phyloP scores from a whole-genome alignment of 257 asterid species.

The Solanum bulbocastanum region DNA sequence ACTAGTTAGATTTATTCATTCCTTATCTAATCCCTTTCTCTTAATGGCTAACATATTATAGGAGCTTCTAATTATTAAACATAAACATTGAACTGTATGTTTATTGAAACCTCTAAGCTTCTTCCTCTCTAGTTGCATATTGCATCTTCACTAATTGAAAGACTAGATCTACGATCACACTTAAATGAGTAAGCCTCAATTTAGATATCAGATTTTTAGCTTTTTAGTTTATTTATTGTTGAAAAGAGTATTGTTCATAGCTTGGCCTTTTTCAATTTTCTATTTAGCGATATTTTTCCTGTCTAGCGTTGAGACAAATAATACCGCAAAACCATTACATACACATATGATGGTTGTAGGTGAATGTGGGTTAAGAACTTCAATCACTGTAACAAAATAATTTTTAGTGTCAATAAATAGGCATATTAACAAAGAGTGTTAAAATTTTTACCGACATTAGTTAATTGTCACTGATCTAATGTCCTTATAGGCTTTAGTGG shows the following conservation, averaged over 20 bases:
- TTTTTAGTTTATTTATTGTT: too few species aligned
- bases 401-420: background rate
- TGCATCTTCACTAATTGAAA: background rate
- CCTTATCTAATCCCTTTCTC: conserved; percentile 6
- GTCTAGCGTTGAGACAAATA: background rate
- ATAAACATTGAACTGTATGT: conserved; percentile 24
- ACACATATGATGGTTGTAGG: background rate
- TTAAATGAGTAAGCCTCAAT: background rate
- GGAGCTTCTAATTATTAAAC: conserved; percentile 1
- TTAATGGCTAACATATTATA: conserved; percentile 31
- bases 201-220: too few species aligned
- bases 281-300: too few species aligned
- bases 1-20: conserved; percentile 56
- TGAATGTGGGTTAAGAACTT: background rate
- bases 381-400: background rate
- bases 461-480: too few species aligned
- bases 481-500: background rate
- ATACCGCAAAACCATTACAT: background rate
- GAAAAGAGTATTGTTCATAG: background rate
- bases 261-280: background rate
- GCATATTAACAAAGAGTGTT: too few species aligned
- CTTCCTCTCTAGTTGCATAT: background rate
- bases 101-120: conserved; percentile 21
- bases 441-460: background rate
- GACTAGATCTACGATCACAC: background rate